Base-by-base conservation (phyloP, 495 filamentous ascomycete genomes). In the Neurospora cerealis region DNA sequence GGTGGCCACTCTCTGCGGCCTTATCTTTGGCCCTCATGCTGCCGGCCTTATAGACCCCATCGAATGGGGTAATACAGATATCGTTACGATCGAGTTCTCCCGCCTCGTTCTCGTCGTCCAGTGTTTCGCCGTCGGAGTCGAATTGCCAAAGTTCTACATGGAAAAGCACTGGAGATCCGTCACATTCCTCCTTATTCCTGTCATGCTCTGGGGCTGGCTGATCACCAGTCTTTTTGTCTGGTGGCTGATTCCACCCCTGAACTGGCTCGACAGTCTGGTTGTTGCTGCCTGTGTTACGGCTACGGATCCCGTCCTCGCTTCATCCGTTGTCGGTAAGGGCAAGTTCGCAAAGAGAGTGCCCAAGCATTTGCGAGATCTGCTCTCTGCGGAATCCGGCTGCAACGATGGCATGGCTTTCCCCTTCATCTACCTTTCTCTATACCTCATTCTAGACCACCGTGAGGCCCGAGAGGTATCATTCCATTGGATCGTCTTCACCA, bases 361-460 rank as follows among this genome's bases (percentile, higher is more conserved):
- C 24, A 98, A 96, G 84, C 96, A 98, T 89, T 84, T 99, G 81
- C 89, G 96, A 83, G 96, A 99, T 81, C 76, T 99, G 15, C 87
- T 99, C 40, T 98, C 96, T 17, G 95, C 95, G 73, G 96, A 99
- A 82, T 98, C 96, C 2, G 96, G 96, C 34, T 99, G 96, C 86
- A 99, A 99, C 84, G 96, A 99, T 81, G 96, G 96, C 82, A 98
- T 98, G 96, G 96, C 96, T 21, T 99, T 99, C 83, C 96, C 96
- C 8, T 99, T 99, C 83, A 91, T 99, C 79, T 99, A 98, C 81
- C 87, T 98, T 19, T 88, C 91, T 3, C 86, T 97, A 69, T 98
- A 98, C 78, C 88, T 98, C 72, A 93, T 97, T 73, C 88, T 89
- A 28, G 96, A 95, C 79, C 84, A 91, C 71, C 89, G 89, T 4